These are phyloP conservation scores for Apiospora kogelbergensis DNA, from an alignment of 2,329 filamentous ascomycete species.

Conservation along the genomic window DNA sequence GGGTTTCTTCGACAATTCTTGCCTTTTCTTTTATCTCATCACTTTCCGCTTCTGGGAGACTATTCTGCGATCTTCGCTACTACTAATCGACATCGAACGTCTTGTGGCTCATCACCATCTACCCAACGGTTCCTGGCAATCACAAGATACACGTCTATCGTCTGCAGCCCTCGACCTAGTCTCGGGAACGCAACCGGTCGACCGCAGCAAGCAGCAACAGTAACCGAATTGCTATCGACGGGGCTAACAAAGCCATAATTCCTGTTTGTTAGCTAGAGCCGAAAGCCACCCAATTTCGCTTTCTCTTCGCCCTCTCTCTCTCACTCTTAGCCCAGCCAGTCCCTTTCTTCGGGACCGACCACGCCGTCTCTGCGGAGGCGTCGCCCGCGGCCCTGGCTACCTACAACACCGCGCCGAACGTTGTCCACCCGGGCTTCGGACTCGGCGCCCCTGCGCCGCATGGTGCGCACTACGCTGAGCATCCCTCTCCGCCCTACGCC, in stretches of 20 bases:
- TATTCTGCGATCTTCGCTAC: constrained; percentile 9
- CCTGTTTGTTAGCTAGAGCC: not conserved
- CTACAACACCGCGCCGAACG: constrained; percentile 32
- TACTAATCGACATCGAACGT: not conserved
- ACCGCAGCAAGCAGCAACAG: not conserved
- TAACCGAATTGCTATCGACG: not conserved
- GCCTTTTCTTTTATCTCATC: constrained; percentile 16
- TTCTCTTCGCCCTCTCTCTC: not conserved
- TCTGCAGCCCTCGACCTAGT: constrained; percentile 9
- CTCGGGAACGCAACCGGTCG: not conserved
- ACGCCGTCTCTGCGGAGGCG: constrained; percentile 23
- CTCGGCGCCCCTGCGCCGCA: constrained; percentile 33
- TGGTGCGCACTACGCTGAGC: constrained; percentile 29
- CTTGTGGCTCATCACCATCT: not conserved
- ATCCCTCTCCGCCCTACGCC: constrained; percentile 31
- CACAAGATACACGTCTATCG: constrained; percentile 8
- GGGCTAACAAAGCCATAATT: not conserved
- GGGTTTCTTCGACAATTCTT: constrained; percentile 20
- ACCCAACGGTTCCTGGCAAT: not conserved
- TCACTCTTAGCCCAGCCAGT: not conserved
- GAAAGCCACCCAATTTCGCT: not conserved
- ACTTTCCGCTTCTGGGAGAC: constrained; percentile 11
- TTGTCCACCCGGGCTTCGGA: constrained; percentile 34
- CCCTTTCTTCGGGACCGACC: not conserved
- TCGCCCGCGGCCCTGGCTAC: constrained; percentile 35